Base-by-base conservation (phyloP, 345 rosid genomes). In the Gossypium anomalum region DNA sequence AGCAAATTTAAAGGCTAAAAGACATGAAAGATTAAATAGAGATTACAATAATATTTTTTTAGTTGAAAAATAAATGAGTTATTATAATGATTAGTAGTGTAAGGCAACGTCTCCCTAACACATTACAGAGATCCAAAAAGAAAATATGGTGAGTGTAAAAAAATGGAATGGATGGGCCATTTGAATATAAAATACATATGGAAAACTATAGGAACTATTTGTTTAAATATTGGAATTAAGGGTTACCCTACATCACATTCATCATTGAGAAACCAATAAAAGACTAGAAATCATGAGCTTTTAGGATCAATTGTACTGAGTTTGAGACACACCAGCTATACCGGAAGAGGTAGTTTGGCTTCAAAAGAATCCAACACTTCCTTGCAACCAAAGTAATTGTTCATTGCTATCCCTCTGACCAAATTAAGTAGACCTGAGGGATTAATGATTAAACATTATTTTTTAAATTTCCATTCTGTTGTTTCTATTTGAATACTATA, bases 181-280 rank as follows among this genome's bases (percentile, higher is more conserved):
- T 2, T 66, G 11, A 20, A 45, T 9, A 43, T 13, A 51, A 65
- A 19, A 4, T 44, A 45, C 34, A 20, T 29, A 56, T 63, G 14
- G 70, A 66, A 66, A 66, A 44, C 13, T 17, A 20, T 20, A 2
- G 70, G 34, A 19, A 20, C 12, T 45, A 43, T 64, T 9, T 41
- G 2, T n/a, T 17, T 38, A 45, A 20, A 23, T 45, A 51, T 47
- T 67, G 71, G 71, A 27, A 34, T 22, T 23, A 23, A 47, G 53
- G 71, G 71, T 53, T 67, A 67, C 41, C 71, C 56, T 23, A 47
- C 20, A 22, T 67, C 71, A 67, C 20, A 47, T 57, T 44, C 45
- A 19, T 19, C 19, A 55, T 66, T 44, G 53, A 20, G 22, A 62
- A 62, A 34, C 47, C 47, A 8, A 20, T 65, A 19, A 20, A 22